These are phyloP conservation scores for Aspergillus haitiensis DNA, from an alignment of 495 filamentous ascomycete genomes.

Conservation along the genomic window DNA sequence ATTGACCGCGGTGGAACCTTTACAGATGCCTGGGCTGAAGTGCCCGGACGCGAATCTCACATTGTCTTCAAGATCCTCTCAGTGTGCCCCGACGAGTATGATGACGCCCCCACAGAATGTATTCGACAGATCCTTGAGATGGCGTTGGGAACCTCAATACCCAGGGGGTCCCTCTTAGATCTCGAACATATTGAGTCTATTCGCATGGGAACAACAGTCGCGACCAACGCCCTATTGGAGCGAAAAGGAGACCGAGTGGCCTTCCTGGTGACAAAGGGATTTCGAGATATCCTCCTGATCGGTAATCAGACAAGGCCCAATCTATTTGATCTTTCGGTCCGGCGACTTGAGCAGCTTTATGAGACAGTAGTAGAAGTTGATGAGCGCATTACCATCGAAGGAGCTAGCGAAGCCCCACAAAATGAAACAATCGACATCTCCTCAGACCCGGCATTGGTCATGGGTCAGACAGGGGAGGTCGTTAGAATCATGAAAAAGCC, in stretches of 20 bases:
- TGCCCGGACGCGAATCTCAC: slow-evolving; percentile 45
- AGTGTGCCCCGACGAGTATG: slow-evolving; percentile 75
- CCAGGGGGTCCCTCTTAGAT: slow-evolving; percentile 29
- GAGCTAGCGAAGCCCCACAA: slow-evolving; percentile 41
- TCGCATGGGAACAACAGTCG: slow-evolving; percentile 83
- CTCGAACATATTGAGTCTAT: slow-evolving; percentile 33
- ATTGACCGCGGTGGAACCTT: slow-evolving; percentile 32
- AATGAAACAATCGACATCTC: slow-evolving; percentile 51
- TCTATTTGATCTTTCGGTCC: slow-evolving; percentile 74
- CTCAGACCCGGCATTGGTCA: slow-evolving; percentile 26
- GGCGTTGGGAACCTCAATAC: slow-evolving; percentile 57
- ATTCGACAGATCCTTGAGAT: slow-evolving; percentile 71
- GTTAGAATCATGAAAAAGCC: slow-evolving; percentile 39
- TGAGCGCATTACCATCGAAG: slow-evolving; percentile 73
- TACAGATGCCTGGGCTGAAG: slow-evolving; percentile 28
- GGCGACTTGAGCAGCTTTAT: slow-evolving; percentile 70
- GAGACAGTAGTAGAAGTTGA: slow-evolving; percentile 68
- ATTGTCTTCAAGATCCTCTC: slow-evolving; percentile 78
- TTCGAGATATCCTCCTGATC: slow-evolving; percentile 83
- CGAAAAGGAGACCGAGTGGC: slow-evolving; percentile 86
- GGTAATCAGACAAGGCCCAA: slow-evolving; percentile 74
- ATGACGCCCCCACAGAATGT: slow-evolving; percentile 76
- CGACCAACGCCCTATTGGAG: slow-evolving; percentile 82
- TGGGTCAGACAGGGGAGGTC: slow-evolving; percentile 42
- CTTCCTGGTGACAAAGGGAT: slow-evolving; percentile 83